Evolutionary conservation across 2,329 filamentous ascomycete genomes (phyloP).

Genomic region (Ascochyta koolunga): DNA sequence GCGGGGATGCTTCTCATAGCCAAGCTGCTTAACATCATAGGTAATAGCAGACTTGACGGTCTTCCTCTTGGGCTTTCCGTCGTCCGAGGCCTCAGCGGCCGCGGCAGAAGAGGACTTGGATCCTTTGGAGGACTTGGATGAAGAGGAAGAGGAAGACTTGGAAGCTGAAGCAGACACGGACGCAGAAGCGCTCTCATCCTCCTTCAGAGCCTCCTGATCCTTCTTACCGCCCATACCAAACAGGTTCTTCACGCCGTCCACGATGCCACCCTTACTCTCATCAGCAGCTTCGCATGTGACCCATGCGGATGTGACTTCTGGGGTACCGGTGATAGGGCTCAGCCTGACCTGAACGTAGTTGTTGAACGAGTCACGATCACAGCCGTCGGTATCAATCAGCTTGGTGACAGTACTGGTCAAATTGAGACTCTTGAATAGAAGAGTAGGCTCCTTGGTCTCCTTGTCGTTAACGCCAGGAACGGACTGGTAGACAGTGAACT

Average conservation of each 20-base stretch:
- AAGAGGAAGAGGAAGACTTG: slow-evolving; percentile 50
- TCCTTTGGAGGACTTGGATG: slow-evolving; percentile 51
- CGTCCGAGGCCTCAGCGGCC: slow-evolving; percentile 55
- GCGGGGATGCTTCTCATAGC: slow-evolving; percentile 63
- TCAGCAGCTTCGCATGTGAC: slow-evolving; percentile 85
- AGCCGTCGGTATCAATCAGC: slow-evolving; percentile 79
- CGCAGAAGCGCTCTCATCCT: slow-evolving; percentile 49
- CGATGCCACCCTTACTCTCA: slow-evolving; percentile 76
- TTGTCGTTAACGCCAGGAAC: slow-evolving; percentile 56
- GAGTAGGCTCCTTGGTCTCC: slow-evolving; percentile 64
- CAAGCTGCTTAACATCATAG: slow-evolving; percentile 52
- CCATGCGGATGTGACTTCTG: slow-evolving; percentile 75
- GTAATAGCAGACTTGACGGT: slow-evolving; percentile 60
- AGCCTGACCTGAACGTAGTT: slow-evolving; percentile 81
- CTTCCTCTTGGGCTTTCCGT: slow-evolving; percentile 56
- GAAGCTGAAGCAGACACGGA: slow-evolving; percentile 54
- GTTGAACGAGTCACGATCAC: slow-evolving; percentile 75
- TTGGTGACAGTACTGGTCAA: slow-evolving; percentile 81
- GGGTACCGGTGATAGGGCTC: slow-evolving; percentile 74
- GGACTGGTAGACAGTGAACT: slow-evolving; percentile 79
- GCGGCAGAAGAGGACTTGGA: slow-evolving; percentile 54
- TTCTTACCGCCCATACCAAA: slow-evolving; percentile 95
- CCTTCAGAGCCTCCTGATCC: slow-evolving; percentile 73
- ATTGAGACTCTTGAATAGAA: slow-evolving; percentile 77
- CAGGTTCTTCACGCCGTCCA: slow-evolving; percentile 94